These are phyloP conservation scores for Zymoseptoria tritici DNA, from an alignment of 2,329 filamentous ascomycete genomes.

Conservation along the genomic window DNA sequence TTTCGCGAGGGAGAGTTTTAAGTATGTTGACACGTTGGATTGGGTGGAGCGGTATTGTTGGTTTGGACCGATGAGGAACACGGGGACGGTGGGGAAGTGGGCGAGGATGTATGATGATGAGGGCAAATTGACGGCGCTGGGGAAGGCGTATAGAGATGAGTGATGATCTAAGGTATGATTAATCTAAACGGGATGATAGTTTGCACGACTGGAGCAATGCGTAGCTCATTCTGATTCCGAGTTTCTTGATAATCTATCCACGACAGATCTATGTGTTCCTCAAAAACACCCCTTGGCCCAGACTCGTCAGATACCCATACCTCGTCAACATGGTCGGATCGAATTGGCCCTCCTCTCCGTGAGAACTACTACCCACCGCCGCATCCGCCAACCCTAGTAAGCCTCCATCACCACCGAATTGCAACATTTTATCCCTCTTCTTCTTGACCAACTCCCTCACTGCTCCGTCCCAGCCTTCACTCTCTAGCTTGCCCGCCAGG, in stretches of 20 bases:
- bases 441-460: slow-evolving; percentile 46
- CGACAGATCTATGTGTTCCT: not conserved
- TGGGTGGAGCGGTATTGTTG: slow-evolving; percentile 30
- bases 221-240: not conserved
- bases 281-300: slow-evolving; percentile 31
- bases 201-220: not conserved
- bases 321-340: slow-evolving; percentile 34
- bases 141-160: slow-evolving; percentile 26
- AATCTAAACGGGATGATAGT: not conserved
- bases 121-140: slow-evolving; percentile 25
- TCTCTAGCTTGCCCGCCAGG: slow-evolving; percentile 34
- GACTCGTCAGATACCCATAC: slow-evolving; percentile 33
- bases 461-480: slow-evolving; percentile 52
- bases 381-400: slow-evolving; percentile 56
- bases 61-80: slow-evolving; percentile 28
- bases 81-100: slow-evolving; percentile 25
- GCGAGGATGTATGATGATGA: slow-evolving; percentile 27
- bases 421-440: slow-evolving; percentile 37
- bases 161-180: slow-evolving; percentile 3
- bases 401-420: slow-evolving; percentile 26
- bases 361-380: slow-evolving; percentile 19
- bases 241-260: not conserved
- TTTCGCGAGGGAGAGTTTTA: slow-evolving; percentile 22
- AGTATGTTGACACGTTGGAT: slow-evolving; percentile 27
- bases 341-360: slow-evolving; percentile 19